phyloP scores from a whole-genome alignment of 768 basidiomycete genomes.

The Amanita rubescens region DNA sequence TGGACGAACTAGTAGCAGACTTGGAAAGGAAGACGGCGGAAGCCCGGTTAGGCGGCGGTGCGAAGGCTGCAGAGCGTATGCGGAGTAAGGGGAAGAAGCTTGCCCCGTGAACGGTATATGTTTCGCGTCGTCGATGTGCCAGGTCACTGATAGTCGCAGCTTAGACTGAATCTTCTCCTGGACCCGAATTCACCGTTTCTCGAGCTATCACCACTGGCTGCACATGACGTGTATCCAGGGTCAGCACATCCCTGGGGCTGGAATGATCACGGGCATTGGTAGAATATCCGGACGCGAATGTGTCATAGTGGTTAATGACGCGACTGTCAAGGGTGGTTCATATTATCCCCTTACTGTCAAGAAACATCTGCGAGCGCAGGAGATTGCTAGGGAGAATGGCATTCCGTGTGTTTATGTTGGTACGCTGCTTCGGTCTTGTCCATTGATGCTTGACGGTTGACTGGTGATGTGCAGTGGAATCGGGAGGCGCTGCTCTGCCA shows the following conservation, averaged over 20 bases:
- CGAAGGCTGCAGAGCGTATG: slow-evolving; percentile 70
- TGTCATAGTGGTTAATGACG: slow-evolving; percentile 89
- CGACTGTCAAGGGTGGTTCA: slow-evolving; percentile 88
- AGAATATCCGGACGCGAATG: slow-evolving; percentile 78
- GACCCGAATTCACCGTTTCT: slow-evolving; percentile 88
- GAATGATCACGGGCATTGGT: slow-evolving; percentile 83
- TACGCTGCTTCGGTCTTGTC: slow-evolving; percentile 27
- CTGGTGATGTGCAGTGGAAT: slow-evolving; percentile 70
- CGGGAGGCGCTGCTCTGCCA: slow-evolving; percentile 88
- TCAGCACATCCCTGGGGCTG: slow-evolving; percentile 77
- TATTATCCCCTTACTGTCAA: slow-evolving; percentile 93
- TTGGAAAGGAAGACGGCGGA: slow-evolving; percentile 51
- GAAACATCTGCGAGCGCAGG: slow-evolving; percentile 92
- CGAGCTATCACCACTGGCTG: slow-evolving; percentile 81
- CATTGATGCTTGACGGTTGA: too few species aligned
- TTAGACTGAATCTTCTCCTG: slow-evolving; percentile 63
- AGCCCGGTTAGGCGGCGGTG: slow-evolving; percentile 66
- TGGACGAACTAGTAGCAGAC: slow-evolving; percentile 63
- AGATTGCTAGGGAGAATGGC: slow-evolving; percentile 86
- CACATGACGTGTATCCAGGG: slow-evolving; percentile 78
- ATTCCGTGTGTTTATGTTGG: slow-evolving; percentile 91
- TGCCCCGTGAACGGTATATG: slow-evolving; percentile 76
- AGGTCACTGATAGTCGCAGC: background rate
- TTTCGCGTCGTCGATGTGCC: background rate
- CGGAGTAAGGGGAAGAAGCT: slow-evolving; percentile 68